Evolutionary conservation across 176 grass and related monocot genomes (phyloP).

Genomic region (Saccharum officinarum): DNA sequence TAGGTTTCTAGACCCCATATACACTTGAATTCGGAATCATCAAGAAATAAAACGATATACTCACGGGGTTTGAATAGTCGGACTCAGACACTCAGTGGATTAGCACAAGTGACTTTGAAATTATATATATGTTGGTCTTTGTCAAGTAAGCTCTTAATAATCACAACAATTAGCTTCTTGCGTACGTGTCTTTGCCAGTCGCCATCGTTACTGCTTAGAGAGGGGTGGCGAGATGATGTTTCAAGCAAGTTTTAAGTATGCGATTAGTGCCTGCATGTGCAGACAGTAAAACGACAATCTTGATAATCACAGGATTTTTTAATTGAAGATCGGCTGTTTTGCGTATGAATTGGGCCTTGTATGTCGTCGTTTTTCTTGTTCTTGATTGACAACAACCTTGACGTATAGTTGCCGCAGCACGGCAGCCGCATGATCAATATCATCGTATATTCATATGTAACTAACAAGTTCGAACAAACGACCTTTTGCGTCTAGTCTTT

Average conservation of each 20-base stretch:
- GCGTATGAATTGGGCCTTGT: constrained; percentile 6
- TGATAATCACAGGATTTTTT: constrained; percentile 29
- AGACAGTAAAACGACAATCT: constrained; percentile 56
- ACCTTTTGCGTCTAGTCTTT: not conserved
- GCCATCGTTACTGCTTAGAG: constrained; percentile 11
- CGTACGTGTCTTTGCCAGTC: constrained; percentile 11
- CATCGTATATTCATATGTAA: not conserved
- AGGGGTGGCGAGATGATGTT: constrained; percentile 35
- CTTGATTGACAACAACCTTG: constrained; percentile 7
- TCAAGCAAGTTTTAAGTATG: constrained; percentile 14
- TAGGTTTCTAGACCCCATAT: not conserved
- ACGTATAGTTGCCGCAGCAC: not conserved
- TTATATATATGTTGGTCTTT: not conserved
- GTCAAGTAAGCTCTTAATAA: not conserved
- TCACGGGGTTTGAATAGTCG: not conserved
- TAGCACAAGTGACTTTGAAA: constrained; percentile 11
- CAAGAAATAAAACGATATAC: not conserved
- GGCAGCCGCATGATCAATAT: not conserved
- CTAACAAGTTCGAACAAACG: not conserved
- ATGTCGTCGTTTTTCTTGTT: not conserved
- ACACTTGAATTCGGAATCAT: not conserved
- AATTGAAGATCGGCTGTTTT: not conserved
- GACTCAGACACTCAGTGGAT: not conserved
- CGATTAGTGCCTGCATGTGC: not conserved
- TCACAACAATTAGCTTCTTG: not conserved